Evolutionary conservation across 2,329 filamentous ascomycete species (phyloP).

Genomic region (Alternaria arbusti): DNA sequence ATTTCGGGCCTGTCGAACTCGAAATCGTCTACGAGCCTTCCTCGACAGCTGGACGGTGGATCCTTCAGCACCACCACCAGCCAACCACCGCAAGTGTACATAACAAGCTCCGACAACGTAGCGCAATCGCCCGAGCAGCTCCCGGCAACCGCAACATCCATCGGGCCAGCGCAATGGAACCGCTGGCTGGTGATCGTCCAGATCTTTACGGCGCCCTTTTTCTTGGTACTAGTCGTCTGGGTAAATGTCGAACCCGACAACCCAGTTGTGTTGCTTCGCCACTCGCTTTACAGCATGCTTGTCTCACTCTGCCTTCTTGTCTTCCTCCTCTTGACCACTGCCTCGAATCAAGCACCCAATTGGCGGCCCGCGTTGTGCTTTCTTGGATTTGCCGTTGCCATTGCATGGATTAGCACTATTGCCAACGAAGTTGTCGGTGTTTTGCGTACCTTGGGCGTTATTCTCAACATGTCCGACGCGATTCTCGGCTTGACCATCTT

Average conservation of each 20-base stretch:
- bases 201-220: slow-evolving; percentile 83
- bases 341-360: slow-evolving; percentile 68
- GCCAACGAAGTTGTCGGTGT: slow-evolving; percentile 95
- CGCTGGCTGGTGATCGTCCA: slow-evolving; percentile 89
- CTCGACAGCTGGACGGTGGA: not conserved
- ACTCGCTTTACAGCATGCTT: slow-evolving; percentile 51
- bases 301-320: slow-evolving; percentile 71
- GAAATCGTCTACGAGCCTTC: not conserved
- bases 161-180: slow-evolving; percentile 72
- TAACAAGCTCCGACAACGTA: slow-evolving; percentile 43
- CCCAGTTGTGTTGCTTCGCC: slow-evolving; percentile 65
- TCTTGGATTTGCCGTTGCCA: slow-evolving; percentile 86
- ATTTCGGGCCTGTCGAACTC: slow-evolving; percentile 13
- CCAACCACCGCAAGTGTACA: slow-evolving; percentile 36
- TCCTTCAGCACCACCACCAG: slow-evolving; percentile 23
- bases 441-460: slow-evolving; percentile 89
- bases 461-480: slow-evolving; percentile 91
- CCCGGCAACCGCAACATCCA: slow-evolving; percentile 17
- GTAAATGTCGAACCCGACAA: slow-evolving; percentile 68
- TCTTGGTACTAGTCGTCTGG: slow-evolving; percentile 79
- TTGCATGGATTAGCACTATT: slow-evolving; percentile 96
- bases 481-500: slow-evolving; percentile 95
- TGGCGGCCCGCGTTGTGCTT: slow-evolving; percentile 84
- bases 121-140: slow-evolving; percentile 47
- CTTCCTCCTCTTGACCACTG: slow-evolving; percentile 72